Percentiles rank a stretch among this genome's conserved stretches.
Evolutionary conservation across 768 basidiomycete genomes (phyloP).

Genomic region (Termitomyces sp.): DNA sequence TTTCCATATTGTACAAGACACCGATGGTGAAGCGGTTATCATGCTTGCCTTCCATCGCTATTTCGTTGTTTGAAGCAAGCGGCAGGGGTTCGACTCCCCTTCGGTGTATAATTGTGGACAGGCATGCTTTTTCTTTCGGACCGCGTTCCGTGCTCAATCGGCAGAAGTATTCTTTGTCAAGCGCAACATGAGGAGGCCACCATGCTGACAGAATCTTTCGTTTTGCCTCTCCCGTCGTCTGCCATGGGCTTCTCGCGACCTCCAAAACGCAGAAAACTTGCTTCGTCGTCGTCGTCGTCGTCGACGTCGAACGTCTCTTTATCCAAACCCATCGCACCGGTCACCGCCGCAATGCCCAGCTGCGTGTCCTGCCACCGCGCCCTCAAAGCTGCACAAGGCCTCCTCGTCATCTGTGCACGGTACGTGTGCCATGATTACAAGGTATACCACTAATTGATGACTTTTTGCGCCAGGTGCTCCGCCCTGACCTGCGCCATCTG

Average conservation of each 20-base stretch:
- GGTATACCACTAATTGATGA: neutral
- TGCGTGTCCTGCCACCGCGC: slow-evolving; percentile 30
- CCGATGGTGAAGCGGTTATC: slow-evolving; percentile 89
- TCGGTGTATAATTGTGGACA: slow-evolving; percentile 39
- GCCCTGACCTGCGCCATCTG: slow-evolving; percentile 41
- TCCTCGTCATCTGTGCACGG: slow-evolving; percentile 25
- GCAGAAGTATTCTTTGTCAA: neutral
- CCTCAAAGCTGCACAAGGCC: slow-evolving; percentile 18
- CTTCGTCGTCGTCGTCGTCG: neutral
- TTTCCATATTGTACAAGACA: slow-evolving; percentile 1
- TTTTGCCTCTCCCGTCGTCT: neutral
- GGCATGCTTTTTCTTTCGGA: slow-evolving; percentile 1
- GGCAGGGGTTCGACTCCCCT: slow-evolving; percentile 80
- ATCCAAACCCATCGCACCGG: neutral
- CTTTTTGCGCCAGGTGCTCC: slow-evolving; percentile 30
- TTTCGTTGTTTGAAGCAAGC: slow-evolving; percentile 40
- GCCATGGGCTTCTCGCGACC: slow-evolving; percentile 22
- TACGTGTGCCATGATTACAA: neutral
- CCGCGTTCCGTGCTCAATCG: neutral
- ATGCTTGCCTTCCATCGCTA: slow-evolving; percentile 78
- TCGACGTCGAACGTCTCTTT: neutral
- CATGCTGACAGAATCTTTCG: slow-evolving; percentile 3
- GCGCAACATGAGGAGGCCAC: slow-evolving; percentile 13
- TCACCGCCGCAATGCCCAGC: slow-evolving; percentile 2
- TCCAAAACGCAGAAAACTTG: slow-evolving; percentile 27